A percentile compares a stretch with the other conserved stretches of the same genome.
Conservation (phyloP, 2,329 filamentous ascomycete species). For the Fusarium sp. region DNA sequence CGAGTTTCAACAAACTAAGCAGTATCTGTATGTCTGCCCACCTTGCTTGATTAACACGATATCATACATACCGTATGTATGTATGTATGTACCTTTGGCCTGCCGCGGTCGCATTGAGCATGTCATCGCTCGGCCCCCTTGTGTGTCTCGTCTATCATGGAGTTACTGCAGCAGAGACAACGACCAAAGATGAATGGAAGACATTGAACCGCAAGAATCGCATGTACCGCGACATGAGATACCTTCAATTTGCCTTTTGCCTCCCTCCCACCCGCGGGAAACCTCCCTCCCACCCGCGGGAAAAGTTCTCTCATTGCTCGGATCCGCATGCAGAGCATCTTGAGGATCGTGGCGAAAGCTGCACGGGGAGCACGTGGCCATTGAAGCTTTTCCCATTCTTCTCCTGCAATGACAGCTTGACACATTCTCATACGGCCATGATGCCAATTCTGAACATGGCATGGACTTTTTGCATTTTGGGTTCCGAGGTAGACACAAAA, state of each 20-base stretch:
- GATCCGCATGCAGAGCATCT: conserved; percentile 1
- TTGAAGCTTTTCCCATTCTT: background rate
- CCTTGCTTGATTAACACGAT: conserved; percentile 4
- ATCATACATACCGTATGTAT: background rate
- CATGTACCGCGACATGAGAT: conserved; percentile 11
- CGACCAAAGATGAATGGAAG: background rate
- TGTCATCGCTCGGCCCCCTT: conserved; percentile 21
- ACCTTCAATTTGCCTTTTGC: conserved; percentile 2
- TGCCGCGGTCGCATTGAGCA: conserved; percentile 1
- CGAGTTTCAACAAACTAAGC: background rate
- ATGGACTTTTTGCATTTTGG: conserved; percentile 10
- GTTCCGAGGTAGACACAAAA: conserved; percentile 4
- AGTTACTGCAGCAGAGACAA: background rate
- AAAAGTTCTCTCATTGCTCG: background rate
- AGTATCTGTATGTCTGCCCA: conserved; percentile 3
- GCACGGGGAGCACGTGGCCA: conserved; percentile 18
- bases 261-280: background rate
- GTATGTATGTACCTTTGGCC: background rate
- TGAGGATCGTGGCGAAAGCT: conserved; percentile 13
- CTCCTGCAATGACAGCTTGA: conserved; percentile 26
- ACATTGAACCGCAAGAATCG: conserved; percentile 22
- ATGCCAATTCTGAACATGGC: conserved; percentile 17
- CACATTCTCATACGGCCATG: conserved; percentile 22
- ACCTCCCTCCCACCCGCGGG: background rate
- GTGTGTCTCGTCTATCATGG: conserved; percentile 3